These are phyloP conservation scores for Akanthomyces dipterigenus DNA, from an alignment of 2,329 filamentous ascomycete genomes.

Conservation along the genomic window DNA sequence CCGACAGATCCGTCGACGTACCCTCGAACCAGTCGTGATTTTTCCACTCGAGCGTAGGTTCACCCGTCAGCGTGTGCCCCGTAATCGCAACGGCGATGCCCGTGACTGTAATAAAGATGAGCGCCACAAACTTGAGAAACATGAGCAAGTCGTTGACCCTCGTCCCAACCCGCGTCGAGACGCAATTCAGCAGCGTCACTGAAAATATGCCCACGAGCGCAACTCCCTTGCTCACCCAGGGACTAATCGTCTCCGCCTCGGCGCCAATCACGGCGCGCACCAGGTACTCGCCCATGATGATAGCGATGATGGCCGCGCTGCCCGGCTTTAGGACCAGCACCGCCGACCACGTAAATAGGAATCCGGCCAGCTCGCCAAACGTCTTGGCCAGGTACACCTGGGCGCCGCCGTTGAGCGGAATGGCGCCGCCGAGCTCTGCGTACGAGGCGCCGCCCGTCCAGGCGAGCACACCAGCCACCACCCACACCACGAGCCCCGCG, in stretches of 20 bases:
- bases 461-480: constrained; percentile 80
- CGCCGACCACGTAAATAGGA: constrained; percentile 94
- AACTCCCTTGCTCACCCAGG: constrained; percentile 86
- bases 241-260: constrained; percentile 72
- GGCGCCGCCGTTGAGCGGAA: constrained; percentile 88
- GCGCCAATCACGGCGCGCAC: constrained; percentile 79
- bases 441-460: constrained; percentile 97
- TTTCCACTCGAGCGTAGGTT: constrained; percentile 81
- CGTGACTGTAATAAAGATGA: constrained; percentile 78
- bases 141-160: constrained; percentile 87
- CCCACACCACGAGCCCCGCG: constrained; percentile 85
- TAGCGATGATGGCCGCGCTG: constrained; percentile 86
- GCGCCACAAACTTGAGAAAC: constrained; percentile 91
- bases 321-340: constrained; percentile 92
- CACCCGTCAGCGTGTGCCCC: constrained; percentile 69
- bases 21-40: constrained; percentile 80
- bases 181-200: constrained; percentile 81
- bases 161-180: constrained; percentile 84
- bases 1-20: constrained; percentile 71
- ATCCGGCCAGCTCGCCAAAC: constrained; percentile 86
- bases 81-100: constrained; percentile 87
- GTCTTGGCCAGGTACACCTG: constrained; percentile 96
- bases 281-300: constrained; percentile 98
- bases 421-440: constrained; percentile 90
- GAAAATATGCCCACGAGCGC: constrained; percentile 67